These are phyloP conservation scores for Immersiella caudata DNA, from an alignment of 495 filamentous ascomycete genomes.

Conservation along the genomic window DNA sequence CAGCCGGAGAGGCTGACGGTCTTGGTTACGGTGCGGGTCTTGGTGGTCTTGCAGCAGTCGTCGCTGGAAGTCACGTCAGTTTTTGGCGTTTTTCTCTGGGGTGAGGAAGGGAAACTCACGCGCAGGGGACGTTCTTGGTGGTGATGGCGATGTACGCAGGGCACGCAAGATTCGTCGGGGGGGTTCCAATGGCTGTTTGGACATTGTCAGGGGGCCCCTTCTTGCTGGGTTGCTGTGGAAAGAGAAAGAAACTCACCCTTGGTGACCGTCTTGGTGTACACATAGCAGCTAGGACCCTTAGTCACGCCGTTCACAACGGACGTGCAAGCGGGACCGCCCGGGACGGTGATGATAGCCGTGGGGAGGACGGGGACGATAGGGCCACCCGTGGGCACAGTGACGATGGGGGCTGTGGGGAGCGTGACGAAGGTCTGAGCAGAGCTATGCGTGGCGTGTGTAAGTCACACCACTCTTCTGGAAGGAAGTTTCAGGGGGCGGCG, in stretches of 20 bases:
- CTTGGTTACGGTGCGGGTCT: slow-evolving; percentile 36
- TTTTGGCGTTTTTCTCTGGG: not conserved
- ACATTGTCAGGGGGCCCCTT: not conserved
- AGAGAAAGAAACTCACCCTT: not conserved
- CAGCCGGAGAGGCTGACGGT: slow-evolving; percentile 34
- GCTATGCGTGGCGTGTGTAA: not conserved
- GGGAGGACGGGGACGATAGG: slow-evolving; percentile 4
- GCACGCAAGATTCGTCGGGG: slow-evolving; percentile 7
- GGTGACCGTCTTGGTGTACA: slow-evolving; percentile 21
- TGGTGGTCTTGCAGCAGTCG: slow-evolving; percentile 45
- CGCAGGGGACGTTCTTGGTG: slow-evolving; percentile 13
- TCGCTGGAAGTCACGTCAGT: slow-evolving; percentile 26
- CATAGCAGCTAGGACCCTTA: slow-evolving; percentile 26
- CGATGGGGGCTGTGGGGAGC: not conserved
- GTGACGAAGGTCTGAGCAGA: not conserved
- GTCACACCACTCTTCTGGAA: not conserved
- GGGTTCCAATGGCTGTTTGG: not conserved
- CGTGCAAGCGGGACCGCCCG: not conserved
- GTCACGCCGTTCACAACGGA: not conserved
- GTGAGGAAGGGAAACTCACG: not conserved
- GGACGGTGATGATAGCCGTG: not conserved
- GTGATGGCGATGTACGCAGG: slow-evolving; percentile 8
- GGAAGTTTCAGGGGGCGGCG: not conserved
- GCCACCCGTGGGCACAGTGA: not conserved
- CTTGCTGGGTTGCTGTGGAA: not conserved